These are phyloP conservation scores for Stentor coeruleus DNA, from an alignment of 73 alveolate genomes.

Conservation along the genomic window DNA sequence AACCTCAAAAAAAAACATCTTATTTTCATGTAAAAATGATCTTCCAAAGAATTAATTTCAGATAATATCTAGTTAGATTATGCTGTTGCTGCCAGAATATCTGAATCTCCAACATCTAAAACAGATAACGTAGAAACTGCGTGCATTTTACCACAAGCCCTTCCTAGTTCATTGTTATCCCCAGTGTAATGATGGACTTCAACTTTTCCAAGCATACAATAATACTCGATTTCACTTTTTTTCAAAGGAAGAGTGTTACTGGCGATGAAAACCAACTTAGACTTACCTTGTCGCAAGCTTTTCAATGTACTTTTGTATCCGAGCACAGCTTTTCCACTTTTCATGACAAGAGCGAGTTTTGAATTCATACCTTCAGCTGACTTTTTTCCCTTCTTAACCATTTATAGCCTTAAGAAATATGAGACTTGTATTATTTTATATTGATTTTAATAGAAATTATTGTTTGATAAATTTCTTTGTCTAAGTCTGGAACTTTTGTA, in stretches of 20 bases:
- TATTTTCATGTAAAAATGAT: background rate
- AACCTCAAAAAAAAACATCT: background rate
- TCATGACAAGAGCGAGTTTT: slow-evolving; percentile 73
- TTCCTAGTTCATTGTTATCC: slow-evolving; percentile 55
- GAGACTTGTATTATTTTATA: too few species aligned
- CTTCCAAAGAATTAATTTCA: too few species aligned
- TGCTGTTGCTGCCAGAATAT: too few species aligned
- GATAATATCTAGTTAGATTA: too few species aligned
- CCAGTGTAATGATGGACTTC: slow-evolving; percentile 73
- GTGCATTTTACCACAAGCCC: slow-evolving; percentile 81
- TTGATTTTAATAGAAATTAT: too few species aligned
- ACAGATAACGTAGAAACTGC: slow-evolving; percentile 72
- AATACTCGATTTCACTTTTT: slow-evolving; percentile 78
- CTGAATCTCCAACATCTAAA: slow-evolving; percentile 75
- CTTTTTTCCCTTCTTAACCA: slow-evolving; percentile 36
- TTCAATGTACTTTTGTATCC: slow-evolving; percentile 31
- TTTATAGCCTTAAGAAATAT: too few species aligned
- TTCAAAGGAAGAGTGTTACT: slow-evolving; percentile 78
- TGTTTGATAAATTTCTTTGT: too few species aligned
- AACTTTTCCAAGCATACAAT: slow-evolving; percentile 75
- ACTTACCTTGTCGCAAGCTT: slow-evolving; percentile 63
- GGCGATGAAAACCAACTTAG: slow-evolving; percentile 62
- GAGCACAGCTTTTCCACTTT: slow-evolving; percentile 73
- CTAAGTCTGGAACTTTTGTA: too few species aligned
- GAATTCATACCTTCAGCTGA: slow-evolving; percentile 69